A percentile compares a stretch with the other conserved stretches of the same genome.
Evolutionary conservation across 225 moss, liverwort and hornwort species (phyloP).

Genomic region (Polytrichum formosum): DNA sequence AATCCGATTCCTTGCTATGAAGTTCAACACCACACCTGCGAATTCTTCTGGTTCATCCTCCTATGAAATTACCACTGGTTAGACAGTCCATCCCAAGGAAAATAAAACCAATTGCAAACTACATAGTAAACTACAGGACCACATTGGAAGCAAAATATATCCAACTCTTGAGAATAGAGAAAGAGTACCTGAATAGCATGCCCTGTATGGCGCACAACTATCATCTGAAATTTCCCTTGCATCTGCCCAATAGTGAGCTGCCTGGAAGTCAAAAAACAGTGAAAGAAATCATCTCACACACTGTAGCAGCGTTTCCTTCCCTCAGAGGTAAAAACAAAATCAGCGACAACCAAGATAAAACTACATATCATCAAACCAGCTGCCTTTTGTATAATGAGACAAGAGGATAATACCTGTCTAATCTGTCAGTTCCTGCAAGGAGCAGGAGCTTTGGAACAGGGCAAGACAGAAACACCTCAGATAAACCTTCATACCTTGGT

Average conservation of each 20-base stretch:
- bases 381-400: background rate
- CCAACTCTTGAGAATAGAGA: background rate
- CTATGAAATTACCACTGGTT: constrained; percentile 25
- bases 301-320: too few relatives aligned
- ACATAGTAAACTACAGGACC: too few relatives aligned
- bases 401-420: constrained; percentile 65
- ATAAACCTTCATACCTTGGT: constrained; percentile 95
- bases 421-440: constrained; percentile 95
- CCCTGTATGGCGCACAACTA: constrained; percentile 95
- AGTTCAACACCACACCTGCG: constrained; percentile 69
- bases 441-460: constrained; percentile 93
- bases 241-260: constrained; percentile 97
- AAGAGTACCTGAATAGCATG: constrained; percentile 90
- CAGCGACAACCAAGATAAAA: too few relatives aligned
- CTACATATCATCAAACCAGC: too few relatives aligned
- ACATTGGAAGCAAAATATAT: too few relatives aligned
- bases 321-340: too few relatives aligned
- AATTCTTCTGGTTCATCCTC: constrained; percentile 99
- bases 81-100: too few relatives aligned
- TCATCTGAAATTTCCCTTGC: constrained; percentile 99
- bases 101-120: too few relatives aligned
- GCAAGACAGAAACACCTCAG: constrained; percentile 93
- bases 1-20: constrained; percentile 91
- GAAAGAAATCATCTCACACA: too few relatives aligned
- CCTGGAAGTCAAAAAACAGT: constrained; percentile 30